Conservation (phyloP, 176 grass and related monocot genomes). For the maize (Zea mays) region Zm-B73-REFERENCE-NAM-5.0 NC_050100.1:214409501-214410000, state of each 20-base stretch:
- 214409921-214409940: not conserved
- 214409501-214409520: not conserved
- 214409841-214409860: not conserved
- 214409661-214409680: no score
- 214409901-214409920: not conserved
- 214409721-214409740: not conserved
- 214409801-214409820: slow-evolving; percentile 5
- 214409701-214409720: no score
- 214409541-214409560: not conserved
- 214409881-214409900: not conserved
- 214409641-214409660: no score
- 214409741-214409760: not conserved
- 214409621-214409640: no score
- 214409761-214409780: slow-evolving; percentile 1
- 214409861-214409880: not conserved
- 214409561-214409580: not conserved
- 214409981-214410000: slow-evolving; percentile 27
- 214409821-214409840: not conserved
- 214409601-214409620: no score
- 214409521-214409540: not conserved
- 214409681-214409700: no score
- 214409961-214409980: not conserved
- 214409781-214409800: not conserved
- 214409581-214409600: not conserved
- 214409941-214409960: not conserved